Percentiles rank a stretch among this genome's conserved stretches.
These are phyloP conservation scores for Suillus lakei DNA, from an alignment of 768 basidiomycete genomes.

Conservation along the genomic window DNA sequence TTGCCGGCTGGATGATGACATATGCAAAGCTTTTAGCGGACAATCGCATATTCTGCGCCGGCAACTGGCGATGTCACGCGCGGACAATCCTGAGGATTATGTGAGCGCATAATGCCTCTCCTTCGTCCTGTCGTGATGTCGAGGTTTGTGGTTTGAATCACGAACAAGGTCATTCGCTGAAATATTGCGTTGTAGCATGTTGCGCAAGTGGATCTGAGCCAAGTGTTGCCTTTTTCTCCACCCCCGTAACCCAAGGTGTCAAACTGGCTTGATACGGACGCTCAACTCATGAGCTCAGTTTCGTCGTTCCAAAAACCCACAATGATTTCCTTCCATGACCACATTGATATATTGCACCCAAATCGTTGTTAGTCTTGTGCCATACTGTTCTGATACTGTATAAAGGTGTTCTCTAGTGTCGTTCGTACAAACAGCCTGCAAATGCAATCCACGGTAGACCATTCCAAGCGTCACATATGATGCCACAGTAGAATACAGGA, in stretches of 20 bases:
- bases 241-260: not conserved
- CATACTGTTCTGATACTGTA: not conserved
- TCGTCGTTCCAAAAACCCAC: not conserved
- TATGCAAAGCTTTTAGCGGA: conserved; percentile 14
- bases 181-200: not conserved
- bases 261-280: not conserved
- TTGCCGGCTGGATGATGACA: conserved; percentile 29
- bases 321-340: not conserved
- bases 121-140: not conserved
- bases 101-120: not conserved
- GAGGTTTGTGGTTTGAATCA: not conserved
- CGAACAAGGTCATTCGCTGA: not conserved
- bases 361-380: not conserved
- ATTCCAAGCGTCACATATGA: not conserved
- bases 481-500: not conserved
- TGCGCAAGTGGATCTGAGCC: not conserved
- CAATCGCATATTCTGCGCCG: conserved; percentile 11
- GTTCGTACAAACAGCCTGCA: not conserved
- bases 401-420: not conserved
- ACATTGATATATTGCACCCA: not conserved
- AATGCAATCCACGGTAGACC: not conserved
- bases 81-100: not conserved
- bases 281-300: not conserved
- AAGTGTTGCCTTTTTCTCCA: not conserved
- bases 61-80: not conserved